These are phyloP conservation scores for Penicillium sp. DNA, from an alignment of 2,329 filamentous ascomycete genomes.

Conservation along the genomic window DNA sequence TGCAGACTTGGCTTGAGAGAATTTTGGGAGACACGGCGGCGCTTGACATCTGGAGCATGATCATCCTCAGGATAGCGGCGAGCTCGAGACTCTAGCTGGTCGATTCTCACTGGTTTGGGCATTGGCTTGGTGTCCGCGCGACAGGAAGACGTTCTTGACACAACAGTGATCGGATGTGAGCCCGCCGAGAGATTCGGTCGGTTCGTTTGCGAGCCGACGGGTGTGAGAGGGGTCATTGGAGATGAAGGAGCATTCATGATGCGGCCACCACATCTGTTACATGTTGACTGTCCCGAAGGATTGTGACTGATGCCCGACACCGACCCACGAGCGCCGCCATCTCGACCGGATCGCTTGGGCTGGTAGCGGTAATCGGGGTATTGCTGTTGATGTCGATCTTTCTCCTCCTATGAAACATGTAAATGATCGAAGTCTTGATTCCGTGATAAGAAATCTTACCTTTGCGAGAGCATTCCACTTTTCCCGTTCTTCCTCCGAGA, in stretches of 20 bases:
- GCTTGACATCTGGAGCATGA: constrained; percentile 57
- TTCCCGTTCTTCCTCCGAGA: constrained; percentile 70
- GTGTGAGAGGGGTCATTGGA: constrained; percentile 42
- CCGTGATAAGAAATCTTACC: constrained; percentile 44
- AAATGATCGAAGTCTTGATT: background rate
- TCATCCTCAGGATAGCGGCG: constrained; percentile 33
- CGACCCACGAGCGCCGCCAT: constrained; percentile 42
- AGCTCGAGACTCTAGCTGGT: constrained; percentile 23
- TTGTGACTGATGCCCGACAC: constrained; percentile 38
- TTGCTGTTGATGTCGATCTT: constrained; percentile 79
- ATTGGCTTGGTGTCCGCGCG: constrained; percentile 23
- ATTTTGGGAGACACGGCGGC: constrained; percentile 56
- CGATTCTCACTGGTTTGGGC: constrained; percentile 27
- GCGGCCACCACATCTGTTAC: constrained; percentile 47
- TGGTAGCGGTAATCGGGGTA: constrained; percentile 96
- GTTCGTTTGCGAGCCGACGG: constrained; percentile 17
- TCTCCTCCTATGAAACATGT: constrained; percentile 66
- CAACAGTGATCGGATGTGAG: constrained; percentile 28
- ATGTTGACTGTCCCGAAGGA: constrained; percentile 37
- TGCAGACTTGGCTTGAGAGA: constrained; percentile 37
- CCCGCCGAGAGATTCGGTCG: constrained; percentile 31
- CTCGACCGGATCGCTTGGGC: constrained; percentile 67
- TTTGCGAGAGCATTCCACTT: constrained; percentile 88
- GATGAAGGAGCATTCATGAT: constrained; percentile 48
- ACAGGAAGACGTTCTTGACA: constrained; percentile 23